Percentiles rank a stretch among this genome's conserved stretches.
Evolutionary conservation across 805 yeast species (phyloP).

Genomic region (Barnettozyma pratensis): DNA sequence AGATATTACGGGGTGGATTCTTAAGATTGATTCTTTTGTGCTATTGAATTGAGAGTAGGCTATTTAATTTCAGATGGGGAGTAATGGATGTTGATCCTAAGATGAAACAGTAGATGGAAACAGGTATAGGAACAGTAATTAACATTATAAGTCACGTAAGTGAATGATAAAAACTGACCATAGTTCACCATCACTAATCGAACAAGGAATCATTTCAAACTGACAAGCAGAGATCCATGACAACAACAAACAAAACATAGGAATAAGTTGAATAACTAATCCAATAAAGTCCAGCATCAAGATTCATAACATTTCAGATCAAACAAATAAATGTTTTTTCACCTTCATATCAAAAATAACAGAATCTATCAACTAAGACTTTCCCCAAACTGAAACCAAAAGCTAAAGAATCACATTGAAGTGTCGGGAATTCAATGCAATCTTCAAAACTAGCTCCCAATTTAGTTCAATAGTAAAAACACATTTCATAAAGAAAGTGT

Average conservation of each 20-base stretch:
- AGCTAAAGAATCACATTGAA: conserved; percentile 40
- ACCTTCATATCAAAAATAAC: neutral
- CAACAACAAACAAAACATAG: too few species aligned
- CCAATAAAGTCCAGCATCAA: too few species aligned
- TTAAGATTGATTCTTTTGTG: neutral
- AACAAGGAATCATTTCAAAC: too few species aligned
- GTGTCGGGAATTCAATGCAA: conserved; percentile 86
- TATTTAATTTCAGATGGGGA: conserved; percentile 6
- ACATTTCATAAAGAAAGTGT: conserved; percentile 5
- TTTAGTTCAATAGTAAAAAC: conserved; percentile 4
- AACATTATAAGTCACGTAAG: too few species aligned
- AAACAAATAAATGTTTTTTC: too few species aligned
- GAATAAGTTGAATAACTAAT: too few species aligned
- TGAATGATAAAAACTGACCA: too few species aligned
- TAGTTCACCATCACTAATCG: too few species aligned
- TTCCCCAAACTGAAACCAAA: conserved; percentile 27
- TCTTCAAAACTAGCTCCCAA: conserved; percentile 10
- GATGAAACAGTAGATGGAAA: too few species aligned
- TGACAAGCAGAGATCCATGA: too few species aligned
- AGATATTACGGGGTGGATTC: neutral
- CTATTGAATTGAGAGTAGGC: neutral
- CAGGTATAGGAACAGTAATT: too few species aligned
- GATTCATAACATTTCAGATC: too few species aligned
- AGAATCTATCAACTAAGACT: conserved; percentile 1
- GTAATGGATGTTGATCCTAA: neutral